A percentile compares a stretch with the other conserved stretches of the same genome.
Evolutionary conservation across 805 yeast genomes (phyloP).

Genomic region (Lachancea sp.): DNA sequence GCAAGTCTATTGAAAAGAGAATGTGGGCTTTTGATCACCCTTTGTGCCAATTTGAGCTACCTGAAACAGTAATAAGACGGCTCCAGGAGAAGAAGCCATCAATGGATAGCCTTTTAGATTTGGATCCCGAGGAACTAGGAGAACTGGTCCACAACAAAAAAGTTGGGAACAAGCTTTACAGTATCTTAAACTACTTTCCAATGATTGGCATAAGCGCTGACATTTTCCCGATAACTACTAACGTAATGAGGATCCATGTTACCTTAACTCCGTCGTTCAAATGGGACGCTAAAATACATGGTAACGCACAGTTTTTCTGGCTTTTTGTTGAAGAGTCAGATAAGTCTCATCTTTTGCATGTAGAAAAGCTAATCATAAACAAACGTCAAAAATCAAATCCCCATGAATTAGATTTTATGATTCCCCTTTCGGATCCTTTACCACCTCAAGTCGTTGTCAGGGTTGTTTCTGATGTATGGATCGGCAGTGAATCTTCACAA

Average conservation of each 20-base stretch:
- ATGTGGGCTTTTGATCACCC: constrained; percentile 93
- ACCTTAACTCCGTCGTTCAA: constrained; percentile 65
- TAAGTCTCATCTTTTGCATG: constrained; percentile 65
- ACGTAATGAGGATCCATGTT: constrained; percentile 77
- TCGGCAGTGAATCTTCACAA: constrained; percentile 72
- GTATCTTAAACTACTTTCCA: constrained; percentile 68
- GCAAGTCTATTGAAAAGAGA: constrained; percentile 79
- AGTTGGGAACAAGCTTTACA: constrained; percentile 60
- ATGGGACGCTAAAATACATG: constrained; percentile 82
- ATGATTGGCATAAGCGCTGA: constrained; percentile 67
- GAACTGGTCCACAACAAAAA: constrained; percentile 79
- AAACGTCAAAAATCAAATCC: constrained; percentile 45
- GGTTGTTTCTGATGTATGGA: constrained; percentile 80
- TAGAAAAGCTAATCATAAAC: constrained; percentile 69
- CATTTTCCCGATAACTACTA: constrained; percentile 80
- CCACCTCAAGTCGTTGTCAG: constrained; percentile 83
- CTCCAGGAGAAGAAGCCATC: constrained; percentile 59
- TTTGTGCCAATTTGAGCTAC: constrained; percentile 75
- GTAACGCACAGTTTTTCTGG: constrained; percentile 85
- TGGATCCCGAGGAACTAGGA: constrained; percentile 73
- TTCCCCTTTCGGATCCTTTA: constrained; percentile 82
- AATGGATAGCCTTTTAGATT: constrained; percentile 66
- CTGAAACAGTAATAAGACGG: constrained; percentile 54
- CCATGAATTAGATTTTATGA: constrained; percentile 85
- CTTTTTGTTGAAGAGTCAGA: constrained; percentile 84